Base-by-base conservation (phyloP, 2,329 filamentous ascomycete species). In the Phyllosticta citrichinensis region DNA sequence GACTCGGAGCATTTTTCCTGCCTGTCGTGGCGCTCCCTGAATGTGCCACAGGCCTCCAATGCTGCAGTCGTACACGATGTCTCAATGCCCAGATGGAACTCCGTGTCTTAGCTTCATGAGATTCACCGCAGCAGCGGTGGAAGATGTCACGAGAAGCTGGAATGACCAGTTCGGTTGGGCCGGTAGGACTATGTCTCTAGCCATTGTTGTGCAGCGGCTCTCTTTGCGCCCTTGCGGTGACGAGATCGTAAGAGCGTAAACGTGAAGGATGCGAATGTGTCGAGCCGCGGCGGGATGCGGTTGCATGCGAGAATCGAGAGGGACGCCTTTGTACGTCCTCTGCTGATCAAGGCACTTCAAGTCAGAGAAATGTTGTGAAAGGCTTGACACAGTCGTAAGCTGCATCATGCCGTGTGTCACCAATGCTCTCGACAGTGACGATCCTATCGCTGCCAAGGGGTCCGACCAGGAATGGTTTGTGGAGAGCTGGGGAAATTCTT, bases 401-500 rank as follows among this genome's bases (percentile, higher is more conserved):
- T 47, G 40, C 40, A n/a, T 40, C 17, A 5, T 40, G 35, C 35
- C 17, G 35, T 5, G 35, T 30, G 35, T 47, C 40, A 47, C 14
- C 40, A 47, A n/a, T 8, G 27, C 27, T 30, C 9, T 30, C 27
- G 9, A 30, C 27, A 30, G 27, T 30, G 27, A 30, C 6, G 27
- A 30, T 30, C 27, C 40, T 47, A 47, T 47, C 17, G 40, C n/a
- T 47, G 40, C 40, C 40, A 47, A 17, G 40, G 40, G 11, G 8
- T 12, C 40, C 12, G 40, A n/a, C 40, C 40, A 47, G 40, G 40
- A n/a, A 47, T 47, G 6, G 40, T 60, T 30, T 60, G 52, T 14
- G 55, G 60, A 5, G 60, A 22, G 17, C 60, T 62, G 14, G 72
- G 87, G 65, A 93, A 93, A 67, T 84, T 89, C 68, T 87, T 83